Evolutionary conservation across 768 basidiomycete species (phyloP).

Genomic region (Flagelloscypha sp.): DNA sequence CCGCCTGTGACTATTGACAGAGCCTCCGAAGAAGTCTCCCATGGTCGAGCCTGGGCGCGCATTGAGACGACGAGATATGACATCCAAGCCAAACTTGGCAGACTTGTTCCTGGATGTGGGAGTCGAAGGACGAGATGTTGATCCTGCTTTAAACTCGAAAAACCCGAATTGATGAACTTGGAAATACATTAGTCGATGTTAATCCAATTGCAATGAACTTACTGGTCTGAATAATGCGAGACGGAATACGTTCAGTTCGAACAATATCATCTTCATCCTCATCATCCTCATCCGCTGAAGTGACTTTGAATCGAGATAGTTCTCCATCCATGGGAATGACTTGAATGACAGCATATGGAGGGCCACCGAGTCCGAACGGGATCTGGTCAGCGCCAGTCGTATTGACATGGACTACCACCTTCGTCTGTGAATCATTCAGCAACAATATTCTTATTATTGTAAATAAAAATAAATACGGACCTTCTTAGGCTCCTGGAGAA

Average conservation of each 20-base stretch:
- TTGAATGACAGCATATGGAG: slow-evolving; percentile 74
- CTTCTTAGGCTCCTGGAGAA: slow-evolving; percentile 73
- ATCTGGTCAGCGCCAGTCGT: slow-evolving; percentile 70
- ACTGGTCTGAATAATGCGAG: slow-evolving; percentile 79
- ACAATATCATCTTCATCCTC: slow-evolving; percentile 79
- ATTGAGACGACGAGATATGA: slow-evolving; percentile 79
- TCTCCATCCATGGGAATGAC: slow-evolving; percentile 81
- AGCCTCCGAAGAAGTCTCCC: slow-evolving; percentile 70
- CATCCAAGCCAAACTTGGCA: slow-evolving; percentile 85
- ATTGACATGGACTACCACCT: slow-evolving; percentile 84
- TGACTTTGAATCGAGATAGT: slow-evolving; percentile 70
- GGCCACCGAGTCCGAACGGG: slow-evolving; percentile 58
- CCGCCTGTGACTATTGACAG: slow-evolving; percentile 59
- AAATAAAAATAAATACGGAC: slow-evolving; percentile 28
- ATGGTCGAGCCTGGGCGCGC: slow-evolving; percentile 57
- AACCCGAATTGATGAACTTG: slow-evolving; percentile 83
- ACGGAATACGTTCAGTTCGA: slow-evolving; percentile 64
- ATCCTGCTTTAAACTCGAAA: slow-evolving; percentile 79
- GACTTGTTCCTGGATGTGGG: slow-evolving; percentile 75
- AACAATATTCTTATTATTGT: slow-evolving; percentile 3
- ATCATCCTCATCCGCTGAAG: slow-evolving; percentile 65
- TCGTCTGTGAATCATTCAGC: slow-evolving; percentile 46
- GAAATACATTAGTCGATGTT: slow-evolving; percentile 3
- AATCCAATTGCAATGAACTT: slow-evolving; percentile 19
- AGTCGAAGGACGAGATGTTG: slow-evolving; percentile 73